Percentiles rank a stretch among this genome's conserved stretches.
phyloP scores from a whole-genome alignment of 306 rosid species.

The Calophaca sinica region DNA sequence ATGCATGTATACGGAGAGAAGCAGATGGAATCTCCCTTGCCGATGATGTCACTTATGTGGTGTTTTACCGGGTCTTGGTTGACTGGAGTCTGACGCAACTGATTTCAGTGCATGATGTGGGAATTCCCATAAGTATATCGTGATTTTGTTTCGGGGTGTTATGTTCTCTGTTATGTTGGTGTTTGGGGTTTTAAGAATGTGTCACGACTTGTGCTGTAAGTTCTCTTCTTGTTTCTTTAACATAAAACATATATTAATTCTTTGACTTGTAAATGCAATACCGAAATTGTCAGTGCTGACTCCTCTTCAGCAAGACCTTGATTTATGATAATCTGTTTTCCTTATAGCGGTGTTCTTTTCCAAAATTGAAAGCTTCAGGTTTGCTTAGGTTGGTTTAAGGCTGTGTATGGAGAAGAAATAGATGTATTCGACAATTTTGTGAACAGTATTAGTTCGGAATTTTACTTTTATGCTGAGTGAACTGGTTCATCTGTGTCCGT shows the following conservation, averaged over 20 bases:
- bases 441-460: background rate
- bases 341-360: slow-evolving; percentile 2
- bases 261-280: slow-evolving; percentile 49
- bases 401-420: slow-evolving; percentile 2
- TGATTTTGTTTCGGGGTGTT: slow-evolving; percentile 49
- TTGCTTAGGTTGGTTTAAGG: slow-evolving; percentile 12
- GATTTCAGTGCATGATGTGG: slow-evolving; percentile 40
- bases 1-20: slow-evolving; percentile 41
- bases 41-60: slow-evolving; percentile 47
- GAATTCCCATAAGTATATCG: slow-evolving; percentile 33
- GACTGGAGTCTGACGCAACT: slow-evolving; percentile 42
- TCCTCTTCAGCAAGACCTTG: slow-evolving; percentile 33
- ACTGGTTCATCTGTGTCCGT: background rate
- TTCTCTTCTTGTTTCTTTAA: slow-evolving; percentile 36
- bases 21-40: slow-evolving; percentile 41
- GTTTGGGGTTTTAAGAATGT: slow-evolving; percentile 51
- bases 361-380: slow-evolving; percentile 8
- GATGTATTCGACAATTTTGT: background rate
- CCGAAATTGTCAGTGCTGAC: slow-evolving; percentile 33
- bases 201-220: slow-evolving; percentile 48
- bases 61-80: slow-evolving; percentile 44
- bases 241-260: slow-evolving; percentile 52
- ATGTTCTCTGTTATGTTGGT: slow-evolving; percentile 42
- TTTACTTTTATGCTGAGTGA: background rate
- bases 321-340: background rate